These are phyloP conservation scores for Colletotrichum lindemuthianum DNA, from an alignment of 2,329 filamentous ascomycete genomes.

Conservation along the genomic window DNA sequence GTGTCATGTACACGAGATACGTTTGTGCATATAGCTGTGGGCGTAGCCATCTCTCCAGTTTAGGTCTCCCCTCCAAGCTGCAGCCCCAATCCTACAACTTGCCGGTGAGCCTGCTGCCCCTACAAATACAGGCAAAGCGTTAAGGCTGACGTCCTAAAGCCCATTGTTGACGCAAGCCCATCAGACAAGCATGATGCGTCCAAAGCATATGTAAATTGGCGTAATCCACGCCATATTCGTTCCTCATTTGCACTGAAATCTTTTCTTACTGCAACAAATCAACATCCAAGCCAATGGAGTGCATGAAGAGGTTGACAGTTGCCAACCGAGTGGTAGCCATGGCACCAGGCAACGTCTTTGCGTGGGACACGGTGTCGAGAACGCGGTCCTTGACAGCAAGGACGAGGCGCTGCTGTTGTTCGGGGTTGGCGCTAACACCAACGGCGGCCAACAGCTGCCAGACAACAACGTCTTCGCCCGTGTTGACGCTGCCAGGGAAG, in stretches of 20 bases:
- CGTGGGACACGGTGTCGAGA: constrained; percentile 90
- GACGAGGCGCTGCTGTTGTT: constrained; percentile 94
- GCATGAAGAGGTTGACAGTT: constrained; percentile 98
- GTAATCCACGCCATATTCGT: constrained; percentile 8
- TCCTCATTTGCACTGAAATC: constrained; percentile 4
- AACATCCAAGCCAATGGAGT: constrained; percentile 97
- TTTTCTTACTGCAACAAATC: constrained; percentile 66
- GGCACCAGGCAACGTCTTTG: constrained; percentile 88
- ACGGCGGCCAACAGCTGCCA: constrained; percentile 98
- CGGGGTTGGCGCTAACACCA: constrained; percentile 90
- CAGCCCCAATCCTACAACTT: constrained; percentile 30
- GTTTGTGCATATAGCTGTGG: constrained; percentile 32
- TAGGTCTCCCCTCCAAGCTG: constrained; percentile 19
- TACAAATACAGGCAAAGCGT: constrained; percentile 27
- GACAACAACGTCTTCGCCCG: constrained; percentile 93
- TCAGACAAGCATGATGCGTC: constrained; percentile 18
- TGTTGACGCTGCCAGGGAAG: constrained; percentile 91
- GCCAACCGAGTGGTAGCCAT: constrained; percentile 85
- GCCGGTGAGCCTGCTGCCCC: constrained; percentile 24
- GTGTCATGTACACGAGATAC: constrained; percentile 34
- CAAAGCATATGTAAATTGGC: constrained; percentile 7
- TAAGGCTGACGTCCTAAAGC: constrained; percentile 16
- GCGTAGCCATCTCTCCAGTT: constrained; percentile 13
- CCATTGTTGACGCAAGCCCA: constrained; percentile 5
- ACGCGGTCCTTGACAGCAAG: constrained; percentile 97